Evolutionary conservation across 345 rosid genomes (phyloP), one percentile per base, ranked within the genome.

Genomic region (Eucalyptus polyanthemos): DNA sequence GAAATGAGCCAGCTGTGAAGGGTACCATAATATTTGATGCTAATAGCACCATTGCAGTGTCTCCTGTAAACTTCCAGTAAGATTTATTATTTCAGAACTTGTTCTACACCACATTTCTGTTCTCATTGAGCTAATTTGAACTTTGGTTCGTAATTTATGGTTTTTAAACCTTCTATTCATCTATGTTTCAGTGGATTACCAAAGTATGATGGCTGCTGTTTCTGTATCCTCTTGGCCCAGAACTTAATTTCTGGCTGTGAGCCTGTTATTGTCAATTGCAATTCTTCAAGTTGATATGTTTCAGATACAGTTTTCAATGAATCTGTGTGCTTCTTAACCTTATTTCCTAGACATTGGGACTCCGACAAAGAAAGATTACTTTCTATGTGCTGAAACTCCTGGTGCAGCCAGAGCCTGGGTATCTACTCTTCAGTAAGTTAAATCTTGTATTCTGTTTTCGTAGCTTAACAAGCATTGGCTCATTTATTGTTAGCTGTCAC

Each of bases 391-490:
- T 37, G 99, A 98, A 90, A 97, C 99, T 89, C 97, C 99, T 88
- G 97, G 97, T 90, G 99, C 99, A 50, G 97, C 99, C 89, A 96
- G 95, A 91, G 99, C 99, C 76, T 98, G 99, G 99, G 99, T 98
- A 40, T 91, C 97, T 88, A 98, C 99, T 65, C 93, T 98, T 89
- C 96, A 94, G 99, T 98, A 96, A 95, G 99, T 91, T 72, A 45
- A 85, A 88, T 87, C 53, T 25, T 17, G 17, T 25, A 14, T 87
- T 15, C 69, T 87, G 19, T 54, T 19, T 34, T 81, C 15, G 13
- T 76, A 76, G 83, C 24, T 76, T 76, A 11, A 76, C 47, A 76
- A 34, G 34, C 80, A 19, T 69, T 34, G 80, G 44, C 47, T 76
- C 83, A 37, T 76, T 37, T 40, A 44, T 76, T 25, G 5, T 37